Base-by-base conservation (phyloP, 2,329 filamentous ascomycete species). In the Parascedosporium putredinis region DNA sequence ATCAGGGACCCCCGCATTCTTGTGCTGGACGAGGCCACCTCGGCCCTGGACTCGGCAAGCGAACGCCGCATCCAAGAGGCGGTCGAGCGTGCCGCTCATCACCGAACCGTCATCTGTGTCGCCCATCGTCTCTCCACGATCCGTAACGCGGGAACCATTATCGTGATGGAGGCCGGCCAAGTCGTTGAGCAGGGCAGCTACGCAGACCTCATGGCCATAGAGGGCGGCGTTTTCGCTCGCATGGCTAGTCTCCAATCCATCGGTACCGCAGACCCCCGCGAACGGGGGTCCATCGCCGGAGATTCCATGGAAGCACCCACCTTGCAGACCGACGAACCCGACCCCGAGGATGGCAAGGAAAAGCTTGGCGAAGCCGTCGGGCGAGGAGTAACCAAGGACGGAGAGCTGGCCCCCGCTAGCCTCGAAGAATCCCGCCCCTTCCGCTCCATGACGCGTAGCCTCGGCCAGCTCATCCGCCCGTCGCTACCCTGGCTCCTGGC, bases 81-180 rank as follows among this genome's bases (percentile, higher is more conserved):
- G 6, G 36, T 42, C n/a, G 36, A 42, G 6, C 36, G 36, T 8
- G 36, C 36, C 6, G n/a, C 36, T n/a, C 6, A 42, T 16, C n/a
- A 22, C n/a, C 36, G 70, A 81, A 84, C 80, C 1, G 81, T 78
- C 0, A 76, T 84, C 38, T 70, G 78, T 7, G 79, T 84, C 51
- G 79, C 80, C 0, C 76, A 79, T 58, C 63, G 76, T 2, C 64
- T 79, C 0, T 74, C 72, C 0, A 79, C 75, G 0, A 73, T 79
- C 51, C 71, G 70, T 52, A 64, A 74, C 47, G 79, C 80, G 0
- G 77, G 84, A 55, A 71, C 75, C 45, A 84, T 84, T 44, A 64
- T 83, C n/a, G 79, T 84, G 4, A 64, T 84, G 53, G 66, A 74
- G 2, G 64, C 73, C 50, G 81, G 81, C 0, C 60, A 66, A 34